These are phyloP conservation scores for Microbotryum silenes-acaulis DNA, from an alignment of 1,284 basidiomycete genomes.

Conservation along the genomic window DNA sequence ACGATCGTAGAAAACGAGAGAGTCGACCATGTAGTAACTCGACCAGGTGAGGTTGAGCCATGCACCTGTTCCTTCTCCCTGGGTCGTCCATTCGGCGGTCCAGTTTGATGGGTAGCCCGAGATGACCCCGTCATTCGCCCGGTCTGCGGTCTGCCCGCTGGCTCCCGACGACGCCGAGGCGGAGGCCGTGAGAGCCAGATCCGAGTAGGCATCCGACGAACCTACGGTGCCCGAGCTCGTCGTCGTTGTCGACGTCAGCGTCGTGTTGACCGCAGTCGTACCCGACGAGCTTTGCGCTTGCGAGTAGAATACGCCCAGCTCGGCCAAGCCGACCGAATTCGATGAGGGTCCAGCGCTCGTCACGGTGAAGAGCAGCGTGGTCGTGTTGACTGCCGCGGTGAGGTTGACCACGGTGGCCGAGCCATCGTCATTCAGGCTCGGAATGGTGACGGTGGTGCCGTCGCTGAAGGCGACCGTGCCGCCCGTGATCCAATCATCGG, in stretches of 20 bases:
- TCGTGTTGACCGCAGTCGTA: too few relatives aligned
- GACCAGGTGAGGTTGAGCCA: slow-evolving; percentile 23
- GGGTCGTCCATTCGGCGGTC: slow-evolving; percentile 27
- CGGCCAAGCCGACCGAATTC: not conserved
- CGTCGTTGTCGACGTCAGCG: too few relatives aligned
- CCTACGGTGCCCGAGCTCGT: not conserved
- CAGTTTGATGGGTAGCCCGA: slow-evolving; percentile 22
- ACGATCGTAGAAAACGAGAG: slow-evolving; percentile 20
- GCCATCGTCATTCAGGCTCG: slow-evolving; percentile 10
- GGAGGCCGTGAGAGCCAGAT: slow-evolving; percentile 14
- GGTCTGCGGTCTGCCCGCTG: slow-evolving; percentile 9
- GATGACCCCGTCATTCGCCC: slow-evolving; percentile 25
- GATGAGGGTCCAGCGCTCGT: slow-evolving; percentile 1
- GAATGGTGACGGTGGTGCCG: slow-evolving; percentile 7
- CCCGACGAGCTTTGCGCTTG: too few relatives aligned
- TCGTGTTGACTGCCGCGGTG: not conserved
- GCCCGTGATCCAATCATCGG: slow-evolving; percentile 14
- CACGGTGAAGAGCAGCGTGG: not conserved
- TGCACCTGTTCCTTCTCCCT: slow-evolving; percentile 13
- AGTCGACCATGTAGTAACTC: slow-evolving; percentile 10
- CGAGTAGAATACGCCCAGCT: not conserved
- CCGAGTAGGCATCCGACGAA: not conserved
- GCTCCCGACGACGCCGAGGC: slow-evolving; percentile 10
- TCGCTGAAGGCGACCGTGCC: slow-evolving; percentile 16
- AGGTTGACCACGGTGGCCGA: not conserved